Evolutionary conservation across 805 yeast genomes (phyloP).

Genomic region (Kodamaea kaohsiungensis): DNA sequence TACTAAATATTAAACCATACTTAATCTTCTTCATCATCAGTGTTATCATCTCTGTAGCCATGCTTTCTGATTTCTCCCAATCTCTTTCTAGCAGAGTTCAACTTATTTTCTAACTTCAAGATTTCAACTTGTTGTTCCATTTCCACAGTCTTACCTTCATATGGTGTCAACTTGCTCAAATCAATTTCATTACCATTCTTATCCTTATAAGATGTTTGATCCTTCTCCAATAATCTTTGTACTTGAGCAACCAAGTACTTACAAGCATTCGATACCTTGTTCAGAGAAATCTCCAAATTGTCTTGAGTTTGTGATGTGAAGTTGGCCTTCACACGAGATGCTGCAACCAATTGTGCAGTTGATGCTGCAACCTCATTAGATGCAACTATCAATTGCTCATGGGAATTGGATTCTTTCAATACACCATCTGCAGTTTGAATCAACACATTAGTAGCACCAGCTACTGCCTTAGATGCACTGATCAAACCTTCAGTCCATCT

Average conservation of each 20-base stretch:
- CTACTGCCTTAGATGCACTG: constrained; percentile 87
- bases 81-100: constrained; percentile 71
- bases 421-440: constrained; percentile 89
- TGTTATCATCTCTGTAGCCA: constrained; percentile 65
- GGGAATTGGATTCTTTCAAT: constrained; percentile 58
- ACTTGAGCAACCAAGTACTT: constrained; percentile 70
- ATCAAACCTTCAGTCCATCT: constrained; percentile 94
- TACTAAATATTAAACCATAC: not conserved
- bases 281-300: constrained; percentile 65
- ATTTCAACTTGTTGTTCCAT: constrained; percentile 95
- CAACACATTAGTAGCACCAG: constrained; percentile 76
- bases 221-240: constrained; percentile 52
- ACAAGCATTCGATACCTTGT: constrained; percentile 74
- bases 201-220: constrained; percentile 20
- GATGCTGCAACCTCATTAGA: constrained; percentile 91
- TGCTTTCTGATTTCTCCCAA: constrained; percentile 82
- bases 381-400: constrained; percentile 84
- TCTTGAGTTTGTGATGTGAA: constrained; percentile 77
- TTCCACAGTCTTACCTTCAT: constrained; percentile 81
- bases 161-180: constrained; percentile 65
- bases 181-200: constrained; percentile 48
- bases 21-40: constrained; percentile 48
- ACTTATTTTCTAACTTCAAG: constrained; percentile 73
- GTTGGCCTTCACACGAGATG: constrained; percentile 82
- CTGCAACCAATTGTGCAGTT: constrained; percentile 89